Conservation (phyloP, 2,329 filamentous ascomycete species). For the Emmonsiellopsis sp. region DNA sequence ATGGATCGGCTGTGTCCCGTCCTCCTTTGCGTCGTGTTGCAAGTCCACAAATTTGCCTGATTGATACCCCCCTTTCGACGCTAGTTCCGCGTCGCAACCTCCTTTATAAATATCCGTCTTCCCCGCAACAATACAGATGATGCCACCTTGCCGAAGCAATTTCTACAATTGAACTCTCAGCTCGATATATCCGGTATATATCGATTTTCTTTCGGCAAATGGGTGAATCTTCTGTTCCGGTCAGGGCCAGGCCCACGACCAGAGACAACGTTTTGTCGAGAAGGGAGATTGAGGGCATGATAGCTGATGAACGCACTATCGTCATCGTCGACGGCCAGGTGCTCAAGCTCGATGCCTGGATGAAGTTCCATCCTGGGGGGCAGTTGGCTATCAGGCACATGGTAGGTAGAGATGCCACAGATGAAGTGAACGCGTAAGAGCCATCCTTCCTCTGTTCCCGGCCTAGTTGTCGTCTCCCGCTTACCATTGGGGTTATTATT, state of each 20-base stretch:
- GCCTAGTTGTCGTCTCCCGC: not conserved
- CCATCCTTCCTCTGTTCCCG: not conserved
- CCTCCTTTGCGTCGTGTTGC: not conserved
- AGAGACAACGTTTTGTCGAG: conserved; percentile 48
- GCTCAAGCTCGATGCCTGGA: conserved; percentile 79
- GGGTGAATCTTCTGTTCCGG: not conserved
- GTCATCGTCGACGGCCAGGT: conserved; percentile 74
- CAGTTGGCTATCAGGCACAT: conserved; percentile 85
- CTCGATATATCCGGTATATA: not conserved
- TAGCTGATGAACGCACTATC: conserved; percentile 69
- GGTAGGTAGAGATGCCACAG: conserved; percentile 86
- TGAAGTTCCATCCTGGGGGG: conserved; percentile 84
- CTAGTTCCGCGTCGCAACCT: not conserved
- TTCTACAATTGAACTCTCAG: not conserved
- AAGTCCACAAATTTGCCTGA: not conserved
- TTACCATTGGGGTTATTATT: conserved; percentile 14
- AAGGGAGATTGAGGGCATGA: conserved; percentile 66
- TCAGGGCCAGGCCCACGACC: not conserved
- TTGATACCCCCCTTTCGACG: not conserved
- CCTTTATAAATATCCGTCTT: not conserved
- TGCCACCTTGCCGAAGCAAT: not conserved
- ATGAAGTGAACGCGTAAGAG: conserved; percentile 78
- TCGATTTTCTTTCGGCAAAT: not conserved
- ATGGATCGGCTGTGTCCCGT: not conserved
- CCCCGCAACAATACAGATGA: not conserved